These are phyloP conservation scores for Phascolomyces articulosus DNA, from an alignment of 371 early-diverging fungal genomes.

Conservation along the genomic window DNA sequence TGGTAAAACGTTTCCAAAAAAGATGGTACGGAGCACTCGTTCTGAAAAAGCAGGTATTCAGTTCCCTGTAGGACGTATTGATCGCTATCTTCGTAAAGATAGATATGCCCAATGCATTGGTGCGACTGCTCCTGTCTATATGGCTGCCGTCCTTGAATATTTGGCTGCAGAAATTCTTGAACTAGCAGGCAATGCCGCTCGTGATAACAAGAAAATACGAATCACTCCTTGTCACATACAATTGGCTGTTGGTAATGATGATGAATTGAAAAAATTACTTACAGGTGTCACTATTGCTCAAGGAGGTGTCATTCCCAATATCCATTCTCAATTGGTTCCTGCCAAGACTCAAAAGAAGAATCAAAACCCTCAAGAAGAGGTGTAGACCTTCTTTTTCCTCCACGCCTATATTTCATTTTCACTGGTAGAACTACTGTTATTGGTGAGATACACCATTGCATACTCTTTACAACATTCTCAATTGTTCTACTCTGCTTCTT, in stretches of 20 bases:
- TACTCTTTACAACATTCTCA: no score
- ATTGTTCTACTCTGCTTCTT: no score
- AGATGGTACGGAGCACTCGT: not conserved
- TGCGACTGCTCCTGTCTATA: constrained; percentile 89
- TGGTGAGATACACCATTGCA: no score
- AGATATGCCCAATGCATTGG: constrained; percentile 90
- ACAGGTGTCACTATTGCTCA: constrained; percentile 78
- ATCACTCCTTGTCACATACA: constrained; percentile 85
- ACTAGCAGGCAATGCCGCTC: no score
- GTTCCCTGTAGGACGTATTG: constrained; percentile 94
- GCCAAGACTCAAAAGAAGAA: constrained; percentile 55
- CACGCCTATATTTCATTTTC: no score
- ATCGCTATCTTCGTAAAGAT: constrained; percentile 87
- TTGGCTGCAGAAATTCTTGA: no score
- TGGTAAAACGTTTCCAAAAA: not conserved
- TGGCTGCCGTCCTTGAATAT: no score
- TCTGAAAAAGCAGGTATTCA: constrained; percentile 65
- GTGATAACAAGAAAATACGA: constrained; percentile 90
- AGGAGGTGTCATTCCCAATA: constrained; percentile 84
- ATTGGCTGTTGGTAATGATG: constrained; percentile 90
- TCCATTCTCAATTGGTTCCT: constrained; percentile 64
- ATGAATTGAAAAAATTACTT: constrained; percentile 91
- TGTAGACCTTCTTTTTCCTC: no score
- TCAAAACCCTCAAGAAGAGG: not conserved
- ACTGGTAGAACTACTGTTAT: no score